Evolutionary conservation across 441 rosid species (phyloP), one percentile per base, ranked within the genome.

Genomic region (Erodium chrysanthum): DNA sequence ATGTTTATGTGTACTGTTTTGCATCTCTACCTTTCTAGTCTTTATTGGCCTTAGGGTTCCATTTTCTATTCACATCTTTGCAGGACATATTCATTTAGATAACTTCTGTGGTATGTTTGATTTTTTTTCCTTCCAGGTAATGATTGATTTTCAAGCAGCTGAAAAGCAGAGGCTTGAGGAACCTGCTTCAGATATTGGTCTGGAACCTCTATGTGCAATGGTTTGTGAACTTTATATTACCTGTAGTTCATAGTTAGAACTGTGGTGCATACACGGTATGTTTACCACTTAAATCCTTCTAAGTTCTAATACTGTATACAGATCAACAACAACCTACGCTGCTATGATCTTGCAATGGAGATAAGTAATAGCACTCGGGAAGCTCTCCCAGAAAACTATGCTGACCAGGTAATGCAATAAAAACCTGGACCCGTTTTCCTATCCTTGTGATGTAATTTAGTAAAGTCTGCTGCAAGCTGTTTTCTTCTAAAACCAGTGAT

Each of bases 311-410:
- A 21, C 27, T 35, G 59, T 56, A 20, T 56, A 65, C 88, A 92
- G 99, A 84, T 92, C 78, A 95, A 95, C 84, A 92, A 92, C 83
- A 95, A 95, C 80, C 86, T 95, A 70, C 97, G 96, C 70, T 95
- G 99, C 80, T 92, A 95, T 77, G 98, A 90, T 79, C 99, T 95
- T 76, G 98, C 99, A 15, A 85, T 86, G 96, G 99, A 95, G 83
- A 75, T 95, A 66, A 88, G 98, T 77, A 90, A 75, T 80, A 86
- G 93, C 84, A 87, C 88, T 46, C 75, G 86, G 71, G 99, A 95
- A 84, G 97, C 97, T 46, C 98, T 95, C 80, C 98, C 99, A 46
- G 93, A 84, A 79, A 87, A 85, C 78, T 92, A 95, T 71, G 93
- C 93, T 23, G 96, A 92, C 72, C 99, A 92, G 97, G 97, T 92